Percentiles rank a stretch among this genome's conserved stretches.
phyloP scores from a whole-genome alignment of 2,329 filamentous ascomycete species.

The Aspergillus vadensis region DNA sequence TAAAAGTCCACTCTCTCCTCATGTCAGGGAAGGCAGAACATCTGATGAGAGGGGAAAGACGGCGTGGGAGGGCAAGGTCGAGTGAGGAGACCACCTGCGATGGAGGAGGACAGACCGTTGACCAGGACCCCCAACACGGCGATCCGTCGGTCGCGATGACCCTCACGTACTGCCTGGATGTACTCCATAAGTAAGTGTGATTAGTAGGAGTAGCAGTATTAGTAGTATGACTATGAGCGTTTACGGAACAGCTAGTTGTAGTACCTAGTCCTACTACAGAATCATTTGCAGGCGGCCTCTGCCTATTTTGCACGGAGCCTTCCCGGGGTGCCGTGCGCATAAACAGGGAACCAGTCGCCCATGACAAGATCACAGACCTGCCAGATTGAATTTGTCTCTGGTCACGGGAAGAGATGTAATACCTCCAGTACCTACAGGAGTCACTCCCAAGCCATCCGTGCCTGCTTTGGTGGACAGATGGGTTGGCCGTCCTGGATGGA shows the following conservation, averaged over 20 bases:
- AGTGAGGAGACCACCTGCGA: background rate
- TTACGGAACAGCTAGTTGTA: too few relatives aligned
- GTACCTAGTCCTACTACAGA: too few relatives aligned
- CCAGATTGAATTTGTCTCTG: background rate
- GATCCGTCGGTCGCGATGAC: background rate
- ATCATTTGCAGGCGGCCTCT: too few relatives aligned
- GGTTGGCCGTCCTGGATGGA: background rate
- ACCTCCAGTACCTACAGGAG: conserved; percentile 5
- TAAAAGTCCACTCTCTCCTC: background rate
- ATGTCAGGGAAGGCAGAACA: background rate
- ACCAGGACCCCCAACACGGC: background rate
- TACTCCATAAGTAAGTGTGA: too few relatives aligned
- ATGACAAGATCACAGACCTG: background rate
- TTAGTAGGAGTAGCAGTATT: background rate
- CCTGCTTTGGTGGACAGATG: background rate
- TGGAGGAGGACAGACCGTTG: background rate
- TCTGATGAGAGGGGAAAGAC: background rate
- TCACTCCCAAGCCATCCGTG: background rate
- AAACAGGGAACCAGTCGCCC: conserved; percentile 1
- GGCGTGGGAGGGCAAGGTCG: background rate
- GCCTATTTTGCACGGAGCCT: too few relatives aligned
- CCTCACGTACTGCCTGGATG: too few relatives aligned
- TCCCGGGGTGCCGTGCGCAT: background rate
- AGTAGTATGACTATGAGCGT: too few relatives aligned
- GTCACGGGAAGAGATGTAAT: background rate